A percentile compares a stretch with the other conserved stretches of the same genome.
These are phyloP conservation scores for Rhizopogon vesiculosus DNA, from an alignment of 768 basidiomycete species.

Conservation along the genomic window DNA sequence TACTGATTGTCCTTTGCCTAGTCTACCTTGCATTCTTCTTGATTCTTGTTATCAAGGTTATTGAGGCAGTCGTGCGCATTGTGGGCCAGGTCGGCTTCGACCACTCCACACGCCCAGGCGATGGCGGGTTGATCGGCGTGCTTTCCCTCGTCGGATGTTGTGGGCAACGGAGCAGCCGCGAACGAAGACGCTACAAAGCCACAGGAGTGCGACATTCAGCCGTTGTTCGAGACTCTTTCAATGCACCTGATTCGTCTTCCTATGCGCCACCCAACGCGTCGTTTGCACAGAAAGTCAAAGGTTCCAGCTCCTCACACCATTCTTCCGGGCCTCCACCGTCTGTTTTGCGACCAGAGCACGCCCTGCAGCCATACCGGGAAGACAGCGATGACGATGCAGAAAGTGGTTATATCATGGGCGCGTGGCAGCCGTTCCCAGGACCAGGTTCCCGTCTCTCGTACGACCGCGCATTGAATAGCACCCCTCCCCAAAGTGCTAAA, in stretches of 20 bases:
- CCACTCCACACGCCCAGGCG: slow-evolving; percentile 70
- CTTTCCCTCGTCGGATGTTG: slow-evolving; percentile 67
- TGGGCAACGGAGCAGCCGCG: slow-evolving; percentile 38
- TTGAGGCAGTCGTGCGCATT: slow-evolving; percentile 80
- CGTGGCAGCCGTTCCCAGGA: slow-evolving; percentile 78
- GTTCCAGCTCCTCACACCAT: slow-evolving; percentile 29
- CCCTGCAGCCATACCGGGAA: slow-evolving; percentile 68
- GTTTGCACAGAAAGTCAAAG: slow-evolving; percentile 22
- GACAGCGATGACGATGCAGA: slow-evolving; percentile 71
- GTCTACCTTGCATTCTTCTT: slow-evolving; percentile 79
- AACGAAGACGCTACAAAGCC: slow-evolving; percentile 19
- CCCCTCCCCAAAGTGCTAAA: slow-evolving; percentile 23
- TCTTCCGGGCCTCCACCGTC: slow-evolving; percentile 59
- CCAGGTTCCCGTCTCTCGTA: slow-evolving; percentile 20
- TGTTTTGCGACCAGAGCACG: slow-evolving; percentile 77
- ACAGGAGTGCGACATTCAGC: slow-evolving; percentile 16
- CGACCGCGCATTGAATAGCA: slow-evolving; percentile 23
- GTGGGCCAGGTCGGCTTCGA: slow-evolving; percentile 79
- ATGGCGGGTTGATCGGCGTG: slow-evolving; percentile 85
- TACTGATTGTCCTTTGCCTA: slow-evolving; percentile 77
- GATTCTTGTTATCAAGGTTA: slow-evolving; percentile 80
- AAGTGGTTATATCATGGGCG: slow-evolving; percentile 84
- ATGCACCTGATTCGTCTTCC: slow-evolving; percentile 39
- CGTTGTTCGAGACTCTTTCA: slow-evolving; percentile 17
- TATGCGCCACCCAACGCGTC: slow-evolving; percentile 40